A percentile compares a stretch with the other conserved stretches of the same genome.
Evolutionary conservation across 2,329 filamentous ascomycete genomes (phyloP).

Genomic region (Fusarium pseudoanthophilum): DNA sequence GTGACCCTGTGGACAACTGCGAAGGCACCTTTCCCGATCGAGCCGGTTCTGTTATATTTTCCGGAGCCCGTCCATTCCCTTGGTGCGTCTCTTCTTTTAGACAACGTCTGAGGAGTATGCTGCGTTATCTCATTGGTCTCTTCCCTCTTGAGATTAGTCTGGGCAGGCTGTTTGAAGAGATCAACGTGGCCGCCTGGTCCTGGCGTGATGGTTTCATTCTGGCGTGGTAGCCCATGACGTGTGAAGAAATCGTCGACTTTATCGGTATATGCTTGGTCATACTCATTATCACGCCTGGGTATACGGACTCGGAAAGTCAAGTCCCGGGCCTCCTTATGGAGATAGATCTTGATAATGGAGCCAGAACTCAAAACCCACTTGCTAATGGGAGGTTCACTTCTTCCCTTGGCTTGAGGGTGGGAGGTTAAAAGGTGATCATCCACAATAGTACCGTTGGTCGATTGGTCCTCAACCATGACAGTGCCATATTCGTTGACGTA

Average conservation of each 20-base stretch:
- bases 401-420: constrained; percentile 51
- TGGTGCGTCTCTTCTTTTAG: constrained; percentile 47
- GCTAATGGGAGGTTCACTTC: constrained; percentile 48
- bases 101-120: constrained; percentile 18
- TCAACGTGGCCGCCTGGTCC: constrained; percentile 59
- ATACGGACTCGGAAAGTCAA: constrained; percentile 88
- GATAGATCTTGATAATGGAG: constrained; percentile 76
- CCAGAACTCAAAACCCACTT: constrained; percentile 76
- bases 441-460: constrained; percentile 94
- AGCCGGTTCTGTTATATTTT: constrained; percentile 83
- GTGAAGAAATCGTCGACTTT: constrained; percentile 77
- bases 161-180: constrained; percentile 47
- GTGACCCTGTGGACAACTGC: constrained; percentile 93
- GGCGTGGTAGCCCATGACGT: constrained; percentile 48
- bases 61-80: constrained; percentile 85
- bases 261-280: constrained; percentile 71
- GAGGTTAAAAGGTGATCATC: constrained; percentile 73
- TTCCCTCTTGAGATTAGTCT: constrained; percentile 31
- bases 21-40: constrained; percentile 93
- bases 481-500: constrained; percentile 87
- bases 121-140: constrained; percentile 37
- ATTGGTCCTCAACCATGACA: constrained; percentile 92
- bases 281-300: constrained; percentile 75
- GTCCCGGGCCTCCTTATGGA: constrained; percentile 64
- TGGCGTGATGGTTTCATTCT: constrained; percentile 59